Evolutionary conservation across 2,329 filamentous ascomycete genomes (phyloP), one percentile per base, ranked within the genome.

Genomic region (Calonectria hawksworthii): DNA sequence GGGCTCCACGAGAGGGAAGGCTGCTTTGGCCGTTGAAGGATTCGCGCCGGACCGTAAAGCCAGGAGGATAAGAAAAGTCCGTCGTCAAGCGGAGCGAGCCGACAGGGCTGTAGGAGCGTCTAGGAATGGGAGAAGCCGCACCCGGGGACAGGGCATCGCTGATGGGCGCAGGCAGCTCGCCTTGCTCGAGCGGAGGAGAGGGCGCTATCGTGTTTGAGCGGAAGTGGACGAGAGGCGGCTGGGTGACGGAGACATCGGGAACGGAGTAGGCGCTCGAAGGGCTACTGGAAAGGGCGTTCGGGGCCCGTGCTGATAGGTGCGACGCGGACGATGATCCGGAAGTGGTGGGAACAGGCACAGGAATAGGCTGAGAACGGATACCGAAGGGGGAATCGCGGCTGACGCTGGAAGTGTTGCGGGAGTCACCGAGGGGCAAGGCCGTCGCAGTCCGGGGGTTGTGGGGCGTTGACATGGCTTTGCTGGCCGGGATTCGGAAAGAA

Each of bases 21-120:
- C 75, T 75, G 18, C 80, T 76, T 76, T 84, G 83, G 70, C 83
- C 83, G 80, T 84, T 84, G 77, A 86, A 82, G 73, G 85, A 83
- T 85, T 84, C 81, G 41, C 80, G 78, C 59, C 77, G 79, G 30
- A 65, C 36, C 74, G 82, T 70, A 71, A 76, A 74, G 78, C 81
- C 73, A 74, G 74, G 77, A 74, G 74, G 77, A 30, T 68, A 72
- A 14, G 78, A 34, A 47, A 85, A 75, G 72, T 86, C 84, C 65
- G 86, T 87, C 10, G 84, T 84, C 68, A 88, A 84, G 59, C 84
- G 82, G 21, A 88, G 81, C 26, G 83, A 79, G 26, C 82, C 79
- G 8, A 76, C 66, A 26, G 76, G 80, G 51, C 74, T 80, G 54
- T 75, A 65, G 23, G 77, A 75, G 21, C 73, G 75, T 66, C 73